Evolutionary conservation across 768 basidiomycete genomes (phyloP), one percentile per base, ranked within the genome.

Genomic region (Coprinopsis sp.): DNA sequence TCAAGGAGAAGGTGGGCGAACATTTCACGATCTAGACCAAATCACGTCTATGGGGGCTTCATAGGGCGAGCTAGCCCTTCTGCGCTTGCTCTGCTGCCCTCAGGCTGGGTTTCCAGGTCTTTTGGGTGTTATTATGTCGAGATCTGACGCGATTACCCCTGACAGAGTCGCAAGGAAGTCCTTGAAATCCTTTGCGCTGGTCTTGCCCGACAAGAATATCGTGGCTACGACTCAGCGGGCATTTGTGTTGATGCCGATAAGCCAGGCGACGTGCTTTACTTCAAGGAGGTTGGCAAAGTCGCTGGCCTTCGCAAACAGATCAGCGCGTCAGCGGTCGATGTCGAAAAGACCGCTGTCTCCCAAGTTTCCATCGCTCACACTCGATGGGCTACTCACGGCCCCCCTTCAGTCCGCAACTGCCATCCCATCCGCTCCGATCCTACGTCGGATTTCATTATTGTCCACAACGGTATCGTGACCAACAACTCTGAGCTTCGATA

Each of bases 381-480:
- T 11, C 90, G 96, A 54, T 99, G 96, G 96, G 96, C 96, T 2
- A 99, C 96, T 16, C 96, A 99, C 62, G 96, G 96, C 29, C 79
- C 84, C 16, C 94, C 93, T 18, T 87, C 84, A 3, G 77, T 81
- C 44, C 65, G 77, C 58, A 99, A 99, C 70, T 98, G 95, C 70
- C 96, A 99, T 66, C 96, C 96, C 44, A 81, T 96, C 58, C 84
- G 84, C 58, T 89, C 87, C 13, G 92, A 95, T 58, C 70, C 78
- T 21, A 73, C 65, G 45, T 72, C 78, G 50, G 93, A 97, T 60
- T 98, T 99, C 71, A 81, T 84, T 49, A 70, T 98, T 56, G 94
- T 99, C 22, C 96, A 99, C 78, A 98, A 99, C 58, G 96, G 96
- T 61, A 98, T 98, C 62, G 94, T 98, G 61, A 99, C 95, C 67